Evolutionary conservation across 768 basidiomycete species (phyloP).

Genomic region (Mycena filopes): DNA sequence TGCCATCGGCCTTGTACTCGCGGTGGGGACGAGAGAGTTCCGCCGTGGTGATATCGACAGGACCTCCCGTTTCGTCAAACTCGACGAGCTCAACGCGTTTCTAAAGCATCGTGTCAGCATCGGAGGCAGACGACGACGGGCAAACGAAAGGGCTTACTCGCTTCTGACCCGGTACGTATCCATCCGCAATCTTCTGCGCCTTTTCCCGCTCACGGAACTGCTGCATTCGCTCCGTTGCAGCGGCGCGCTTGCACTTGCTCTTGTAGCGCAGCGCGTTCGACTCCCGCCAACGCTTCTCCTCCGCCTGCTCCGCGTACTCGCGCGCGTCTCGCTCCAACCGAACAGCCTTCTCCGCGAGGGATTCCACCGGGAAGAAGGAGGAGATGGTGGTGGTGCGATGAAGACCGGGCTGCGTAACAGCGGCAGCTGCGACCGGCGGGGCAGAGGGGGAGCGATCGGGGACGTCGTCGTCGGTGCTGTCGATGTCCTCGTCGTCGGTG

Average conservation of each 20-base stretch:
- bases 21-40: conserved; percentile 27
- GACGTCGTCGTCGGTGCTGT: not conserved
- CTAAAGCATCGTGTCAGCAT: not conserved
- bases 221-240: not conserved
- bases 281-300: not conserved
- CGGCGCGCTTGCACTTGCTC: not conserved
- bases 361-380: conserved; percentile 1
- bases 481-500: not conserved
- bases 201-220: not conserved
- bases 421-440: not conserved
- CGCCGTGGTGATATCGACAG: not conserved
- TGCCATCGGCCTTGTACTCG: conserved; percentile 9
- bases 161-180: not conserved
- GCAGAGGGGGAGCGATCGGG: not conserved
- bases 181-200: not conserved
- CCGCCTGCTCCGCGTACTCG: conserved; percentile 1
- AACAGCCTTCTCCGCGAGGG: not conserved
- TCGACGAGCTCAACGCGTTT: not conserved
- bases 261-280: not conserved
- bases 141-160: not conserved
- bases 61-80: not conserved
- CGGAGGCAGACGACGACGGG: no score
- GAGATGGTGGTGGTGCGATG: not conserved
- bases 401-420: not conserved
- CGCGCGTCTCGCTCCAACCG: conserved; percentile 14